Conservation (phyloP, 192 early-diverging fungal genomes). For the Backusella liffmaniae region DNA sequence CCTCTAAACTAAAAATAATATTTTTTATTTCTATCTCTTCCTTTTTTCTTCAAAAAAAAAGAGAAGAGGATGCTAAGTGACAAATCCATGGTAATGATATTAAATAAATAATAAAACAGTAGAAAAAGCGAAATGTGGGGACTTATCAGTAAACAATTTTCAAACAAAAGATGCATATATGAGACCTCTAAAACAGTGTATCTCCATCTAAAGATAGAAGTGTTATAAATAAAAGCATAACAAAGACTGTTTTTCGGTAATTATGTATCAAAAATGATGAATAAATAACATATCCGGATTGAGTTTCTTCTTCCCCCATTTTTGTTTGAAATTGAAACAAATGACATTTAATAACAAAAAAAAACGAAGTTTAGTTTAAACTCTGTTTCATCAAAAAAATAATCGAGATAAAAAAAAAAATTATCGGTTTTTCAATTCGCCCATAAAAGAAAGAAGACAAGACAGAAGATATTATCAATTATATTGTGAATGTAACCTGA, state of each 20-base stretch:
- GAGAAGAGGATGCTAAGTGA: neutral
- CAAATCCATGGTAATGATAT: neutral
- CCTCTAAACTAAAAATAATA: neutral
- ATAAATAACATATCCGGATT: neutral
- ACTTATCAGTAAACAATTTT: neutral
- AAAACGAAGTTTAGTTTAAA: neutral
- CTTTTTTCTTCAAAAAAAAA: neutral
- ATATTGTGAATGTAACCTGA: neutral
- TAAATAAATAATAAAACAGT: neutral
- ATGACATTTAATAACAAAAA: neutral
- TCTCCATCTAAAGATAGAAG: neutral
- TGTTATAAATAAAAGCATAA: neutral
- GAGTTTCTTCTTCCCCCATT: neutral
- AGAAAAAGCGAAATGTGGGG: neutral
- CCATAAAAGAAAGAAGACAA: neutral
- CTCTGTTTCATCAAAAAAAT: neutral
- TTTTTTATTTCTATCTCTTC: neutral
- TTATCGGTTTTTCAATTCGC: neutral
- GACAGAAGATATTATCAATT: neutral
- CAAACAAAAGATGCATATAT: neutral
- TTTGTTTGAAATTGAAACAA: conserved; percentile 9
- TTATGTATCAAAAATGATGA: neutral
- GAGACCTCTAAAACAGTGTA: neutral
- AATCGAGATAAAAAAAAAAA: neutral
- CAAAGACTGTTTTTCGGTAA: neutral